Percentiles rank a stretch among this genome's conserved stretches.
Evolutionary conservation across 441 rosid species (phyloP).

Genomic region (Populus hybrid): DNA sequence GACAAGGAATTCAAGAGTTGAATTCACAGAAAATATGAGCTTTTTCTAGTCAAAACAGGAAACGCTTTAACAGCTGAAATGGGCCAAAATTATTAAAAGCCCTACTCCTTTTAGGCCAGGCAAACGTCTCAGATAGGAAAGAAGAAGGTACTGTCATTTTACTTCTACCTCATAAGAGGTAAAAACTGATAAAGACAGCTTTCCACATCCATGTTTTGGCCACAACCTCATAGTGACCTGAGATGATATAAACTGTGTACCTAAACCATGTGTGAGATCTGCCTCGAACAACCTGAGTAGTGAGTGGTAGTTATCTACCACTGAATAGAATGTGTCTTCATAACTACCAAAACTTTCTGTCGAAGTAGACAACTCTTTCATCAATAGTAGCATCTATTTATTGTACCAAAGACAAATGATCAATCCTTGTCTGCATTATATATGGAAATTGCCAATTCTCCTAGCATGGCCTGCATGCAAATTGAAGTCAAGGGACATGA

Average conservation of each 20-base stretch:
- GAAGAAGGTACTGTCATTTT: too few species aligned
- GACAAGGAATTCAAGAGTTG: too few species aligned
- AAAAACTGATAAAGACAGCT: neutral
- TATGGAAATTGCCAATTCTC: neutral
- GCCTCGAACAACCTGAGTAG: neutral
- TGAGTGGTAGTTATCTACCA: neutral
- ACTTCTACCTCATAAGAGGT: too few species aligned
- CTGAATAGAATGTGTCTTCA: neutral
- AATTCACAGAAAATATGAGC: too few species aligned
- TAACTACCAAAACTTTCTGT: neutral
- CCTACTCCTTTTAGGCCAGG: neutral
- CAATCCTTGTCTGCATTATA: neutral
- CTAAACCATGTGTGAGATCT: neutral
- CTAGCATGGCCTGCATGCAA: neutral
- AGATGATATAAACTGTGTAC: neutral
- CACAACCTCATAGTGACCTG: neutral
- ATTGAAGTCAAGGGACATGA: neutral
- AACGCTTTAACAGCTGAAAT: neutral
- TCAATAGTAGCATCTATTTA: too few species aligned
- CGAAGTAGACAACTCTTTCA: neutral
- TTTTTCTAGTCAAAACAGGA: neutral
- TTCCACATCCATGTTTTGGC: neutral
- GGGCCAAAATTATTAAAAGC: neutral
- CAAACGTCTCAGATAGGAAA: too few species aligned
- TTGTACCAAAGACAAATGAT: too few species aligned